Percentiles rank a stretch among this genome's conserved stretches.
These are phyloP conservation scores for Plasmodium yoelii DNA, from an alignment of 169 alveolate species.

Conservation along the genomic window DNA sequence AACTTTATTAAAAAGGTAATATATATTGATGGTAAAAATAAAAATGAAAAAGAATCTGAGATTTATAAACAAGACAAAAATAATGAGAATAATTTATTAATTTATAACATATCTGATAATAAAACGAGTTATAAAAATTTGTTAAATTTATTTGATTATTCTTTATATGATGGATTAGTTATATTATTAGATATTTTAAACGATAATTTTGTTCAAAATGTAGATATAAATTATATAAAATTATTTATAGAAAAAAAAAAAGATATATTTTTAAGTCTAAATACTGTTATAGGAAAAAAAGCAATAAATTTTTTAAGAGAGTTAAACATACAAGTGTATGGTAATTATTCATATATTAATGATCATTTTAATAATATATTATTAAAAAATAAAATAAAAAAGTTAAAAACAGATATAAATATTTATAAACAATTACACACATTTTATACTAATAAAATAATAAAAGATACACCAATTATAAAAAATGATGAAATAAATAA, in stretches of 20 bases:
- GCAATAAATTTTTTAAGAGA: constrained; percentile 21
- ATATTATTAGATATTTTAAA: constrained; percentile 31
- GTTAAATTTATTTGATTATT: not conserved
- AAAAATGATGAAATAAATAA: not conserved
- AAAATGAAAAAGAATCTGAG: not conserved
- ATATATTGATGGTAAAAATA: not conserved
- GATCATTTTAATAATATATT: constrained; percentile 28
- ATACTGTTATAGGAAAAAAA: constrained; percentile 54
- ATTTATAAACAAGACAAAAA: not conserved
- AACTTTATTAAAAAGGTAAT: constrained; percentile 25
- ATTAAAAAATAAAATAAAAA: not conserved
- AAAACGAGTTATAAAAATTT: not conserved
- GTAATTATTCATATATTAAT: constrained; percentile 24
- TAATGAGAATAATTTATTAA: not conserved
- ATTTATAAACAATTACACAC: not conserved
- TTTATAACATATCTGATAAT: not conserved
- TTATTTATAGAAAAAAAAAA: constrained; percentile 48
- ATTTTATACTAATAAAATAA: constrained; percentile 58
- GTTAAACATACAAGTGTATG: constrained; percentile 45
- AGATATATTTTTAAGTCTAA: constrained; percentile 53
- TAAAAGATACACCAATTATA: constrained; percentile 44
- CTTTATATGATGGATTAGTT: constrained; percentile 54
- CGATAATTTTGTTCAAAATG: constrained; percentile 18
- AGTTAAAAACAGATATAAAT: not conserved
- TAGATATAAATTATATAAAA: constrained; percentile 36